phyloP scores from a whole-genome alignment of 371 early-diverging fungal genomes.

The Syncephalis plumigaleata region DNA sequence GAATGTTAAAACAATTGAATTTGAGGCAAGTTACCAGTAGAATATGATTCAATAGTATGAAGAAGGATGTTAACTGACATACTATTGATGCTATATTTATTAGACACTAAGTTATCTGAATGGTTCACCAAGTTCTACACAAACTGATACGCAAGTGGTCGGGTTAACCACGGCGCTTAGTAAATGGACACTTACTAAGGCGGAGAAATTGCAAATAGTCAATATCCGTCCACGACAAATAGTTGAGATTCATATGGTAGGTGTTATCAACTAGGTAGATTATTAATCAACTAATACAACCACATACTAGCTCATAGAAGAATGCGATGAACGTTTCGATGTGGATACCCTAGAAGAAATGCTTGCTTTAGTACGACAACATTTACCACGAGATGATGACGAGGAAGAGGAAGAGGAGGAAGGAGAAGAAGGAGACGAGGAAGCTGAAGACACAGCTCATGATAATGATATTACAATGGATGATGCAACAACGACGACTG shows the following conservation, averaged over 20 bases:
- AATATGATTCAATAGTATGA: neutral
- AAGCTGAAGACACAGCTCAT: neutral
- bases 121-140: constrained; percentile 23
- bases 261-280: neutral
- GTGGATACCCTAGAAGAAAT: constrained; percentile 25
- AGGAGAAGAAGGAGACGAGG: constrained; percentile 15
- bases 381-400: constrained; percentile 26
- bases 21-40: constrained; percentile 22
- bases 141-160: constrained; percentile 23
- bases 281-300: neutral
- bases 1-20: constrained; percentile 35
- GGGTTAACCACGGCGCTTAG: constrained; percentile 15
- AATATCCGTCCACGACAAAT: constrained; percentile 32
- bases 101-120: constrained; percentile 27
- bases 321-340: constrained; percentile 36
- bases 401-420: constrained; percentile 18
- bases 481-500: too few relatives aligned
- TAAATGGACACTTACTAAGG: constrained; percentile 26
- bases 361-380: constrained; percentile 12
- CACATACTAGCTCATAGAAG: constrained; percentile 31
- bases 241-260: constrained; percentile 41
- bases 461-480: too few relatives aligned
- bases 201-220: constrained; percentile 38
- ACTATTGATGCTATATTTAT: neutral
- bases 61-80: neutral